These are phyloP conservation scores for Fusarium sp. DNA, from an alignment of 2,329 filamentous ascomycete species.

Conservation along the genomic window DNA sequence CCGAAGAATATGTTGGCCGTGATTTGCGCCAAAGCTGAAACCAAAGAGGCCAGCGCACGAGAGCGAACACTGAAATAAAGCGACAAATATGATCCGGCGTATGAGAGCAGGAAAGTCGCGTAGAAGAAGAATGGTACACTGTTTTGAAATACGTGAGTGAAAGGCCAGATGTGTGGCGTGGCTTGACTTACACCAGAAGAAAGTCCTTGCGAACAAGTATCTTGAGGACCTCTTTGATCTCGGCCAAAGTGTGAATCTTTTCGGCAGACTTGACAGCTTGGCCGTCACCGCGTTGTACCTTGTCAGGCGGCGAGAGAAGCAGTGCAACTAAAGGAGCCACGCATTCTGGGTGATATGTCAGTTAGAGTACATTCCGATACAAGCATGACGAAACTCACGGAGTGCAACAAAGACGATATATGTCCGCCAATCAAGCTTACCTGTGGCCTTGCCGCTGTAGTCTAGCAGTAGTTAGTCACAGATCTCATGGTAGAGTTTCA, in stretches of 20 bases:
- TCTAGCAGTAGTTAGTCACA: not conserved
- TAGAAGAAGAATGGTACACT: slow-evolving; percentile 20
- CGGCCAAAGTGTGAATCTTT: not conserved
- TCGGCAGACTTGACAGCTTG: not conserved
- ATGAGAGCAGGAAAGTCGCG: slow-evolving; percentile 19
- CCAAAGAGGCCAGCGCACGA: slow-evolving; percentile 3
- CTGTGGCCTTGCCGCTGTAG: not conserved
- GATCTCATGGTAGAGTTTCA: too few species aligned
- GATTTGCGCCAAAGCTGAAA: not conserved
- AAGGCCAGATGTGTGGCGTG: too few species aligned
- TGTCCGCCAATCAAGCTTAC: not conserved
- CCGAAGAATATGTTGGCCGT: not conserved
- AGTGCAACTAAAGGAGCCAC: not conserved
- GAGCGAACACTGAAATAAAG: slow-evolving; percentile 28
- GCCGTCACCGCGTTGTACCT: not conserved
- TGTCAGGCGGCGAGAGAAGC: not conserved
- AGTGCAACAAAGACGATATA: not conserved
- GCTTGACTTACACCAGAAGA: not conserved
- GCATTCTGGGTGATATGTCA: not conserved
- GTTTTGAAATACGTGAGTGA: not conserved
- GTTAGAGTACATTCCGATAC: not conserved
- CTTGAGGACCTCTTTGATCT: not conserved
- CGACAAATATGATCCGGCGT: slow-evolving; percentile 22
- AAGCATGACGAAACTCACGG: not conserved
- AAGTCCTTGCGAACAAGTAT: not conserved